phyloP scores from a whole-genome alignment of 108 stramenopile species.

The Parietichytrium sp. region DNA sequence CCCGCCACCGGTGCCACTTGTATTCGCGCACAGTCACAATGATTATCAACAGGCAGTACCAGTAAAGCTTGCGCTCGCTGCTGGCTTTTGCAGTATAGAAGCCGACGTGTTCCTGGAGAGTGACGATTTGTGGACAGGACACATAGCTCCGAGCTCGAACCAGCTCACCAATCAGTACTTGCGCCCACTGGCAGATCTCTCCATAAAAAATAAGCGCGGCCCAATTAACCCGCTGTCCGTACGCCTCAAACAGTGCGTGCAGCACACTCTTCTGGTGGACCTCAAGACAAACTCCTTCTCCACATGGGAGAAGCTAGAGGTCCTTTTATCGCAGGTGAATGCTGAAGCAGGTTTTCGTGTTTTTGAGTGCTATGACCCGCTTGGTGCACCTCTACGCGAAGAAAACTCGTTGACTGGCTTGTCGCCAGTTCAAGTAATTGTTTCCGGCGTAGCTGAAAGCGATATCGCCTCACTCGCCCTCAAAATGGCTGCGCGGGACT shows the following conservation, averaged over 20 bases:
- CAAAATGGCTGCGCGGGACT: background rate
- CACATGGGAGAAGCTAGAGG: background rate
- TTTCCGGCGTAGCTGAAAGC: background rate
- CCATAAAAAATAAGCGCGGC: background rate
- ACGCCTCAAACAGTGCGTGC: background rate
- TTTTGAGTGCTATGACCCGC: slow-evolving; percentile 5
- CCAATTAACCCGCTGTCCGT: background rate
- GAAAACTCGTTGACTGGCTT: background rate
- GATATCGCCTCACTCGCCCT: background rate
- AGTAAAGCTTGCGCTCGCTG: slow-evolving; percentile 8
- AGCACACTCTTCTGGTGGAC: background rate
- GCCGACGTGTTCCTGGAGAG: background rate
- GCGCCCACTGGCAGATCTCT: background rate
- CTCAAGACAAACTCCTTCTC: background rate
- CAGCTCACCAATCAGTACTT: background rate
- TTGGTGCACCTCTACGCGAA: background rate
- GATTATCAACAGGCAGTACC: slow-evolving; percentile 19
- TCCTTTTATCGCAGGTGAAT: background rate
- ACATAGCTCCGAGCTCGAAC: background rate
- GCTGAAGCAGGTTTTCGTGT: background rate
- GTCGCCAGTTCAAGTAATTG: slow-evolving; percentile 11
- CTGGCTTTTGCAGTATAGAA: slow-evolving; percentile 26
- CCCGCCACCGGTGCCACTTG: background rate
- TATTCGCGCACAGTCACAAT: background rate
- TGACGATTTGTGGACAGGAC: background rate